Evolutionary conservation across 2,329 filamentous ascomycete species (phyloP).

Genomic region (Cytospora chrysosperma): DNA sequence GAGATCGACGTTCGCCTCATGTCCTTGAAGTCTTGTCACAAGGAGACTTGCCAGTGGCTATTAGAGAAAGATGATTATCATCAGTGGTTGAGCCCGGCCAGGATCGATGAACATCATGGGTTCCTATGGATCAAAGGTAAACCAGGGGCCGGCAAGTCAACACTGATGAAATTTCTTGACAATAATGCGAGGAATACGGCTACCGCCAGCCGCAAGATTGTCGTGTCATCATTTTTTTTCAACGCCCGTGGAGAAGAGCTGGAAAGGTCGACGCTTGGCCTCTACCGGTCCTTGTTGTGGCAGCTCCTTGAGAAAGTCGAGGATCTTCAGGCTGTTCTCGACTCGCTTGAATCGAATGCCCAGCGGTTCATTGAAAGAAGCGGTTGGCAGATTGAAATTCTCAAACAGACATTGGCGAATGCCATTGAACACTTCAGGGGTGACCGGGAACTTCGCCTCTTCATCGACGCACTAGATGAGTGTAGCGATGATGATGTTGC

Average conservation of each 20-base stretch:
- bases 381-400: conserved; percentile 20
- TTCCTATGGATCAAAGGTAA: conserved; percentile 50
- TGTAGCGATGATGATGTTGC: conserved; percentile 42
- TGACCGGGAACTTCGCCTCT: conserved; percentile 22
- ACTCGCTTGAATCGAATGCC: conserved; percentile 21
- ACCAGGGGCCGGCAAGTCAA: conserved; percentile 46
- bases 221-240: conserved; percentile 48
- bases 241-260: conserved; percentile 43
- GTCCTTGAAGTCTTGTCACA: not conserved
- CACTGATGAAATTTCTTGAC: conserved; percentile 44
- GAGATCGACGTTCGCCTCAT: not conserved
- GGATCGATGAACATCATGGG: conserved; percentile 33
- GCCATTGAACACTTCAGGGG: conserved; percentile 24
- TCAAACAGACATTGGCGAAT: conserved; percentile 29
- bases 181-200: conserved; percentile 10
- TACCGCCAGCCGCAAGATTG: conserved; percentile 21
- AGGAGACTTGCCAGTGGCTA: not conserved
- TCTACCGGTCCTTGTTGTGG: conserved; percentile 50
- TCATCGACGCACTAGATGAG: conserved; percentile 48
- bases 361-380: not conserved
- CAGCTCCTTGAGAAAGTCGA: conserved; percentile 41
- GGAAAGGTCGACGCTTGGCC: conserved; percentile 45
- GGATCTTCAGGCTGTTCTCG: conserved; percentile 36
- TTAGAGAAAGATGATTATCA: not conserved
- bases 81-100: not conserved